phyloP scores from a whole-genome alignment of 129 eudicot genomes.

The Oenanthe sinensis region DNA sequence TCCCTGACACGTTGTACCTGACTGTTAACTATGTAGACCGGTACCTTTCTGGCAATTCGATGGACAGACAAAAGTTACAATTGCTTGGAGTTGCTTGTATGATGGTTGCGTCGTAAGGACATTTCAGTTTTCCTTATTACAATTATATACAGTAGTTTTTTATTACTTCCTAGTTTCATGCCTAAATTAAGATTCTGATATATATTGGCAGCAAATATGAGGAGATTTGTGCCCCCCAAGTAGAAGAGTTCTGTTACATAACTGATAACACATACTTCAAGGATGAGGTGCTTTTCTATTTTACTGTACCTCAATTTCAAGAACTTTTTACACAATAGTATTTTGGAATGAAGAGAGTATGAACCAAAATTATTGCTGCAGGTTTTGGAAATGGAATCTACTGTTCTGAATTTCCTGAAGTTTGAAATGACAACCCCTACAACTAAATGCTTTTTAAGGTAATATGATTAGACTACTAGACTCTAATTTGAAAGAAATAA shows the following conservation, averaged over 20 bases:
- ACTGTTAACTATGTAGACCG: slow-evolving; percentile 86
- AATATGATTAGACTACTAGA: background rate
- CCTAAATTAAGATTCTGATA: background rate
- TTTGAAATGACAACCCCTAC: slow-evolving; percentile 92
- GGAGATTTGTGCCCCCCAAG: slow-evolving; percentile 95
- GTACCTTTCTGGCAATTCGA: slow-evolving; percentile 76
- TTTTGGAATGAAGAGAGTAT: background rate
- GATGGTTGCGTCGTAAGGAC: slow-evolving; percentile 96
- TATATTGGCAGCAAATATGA: slow-evolving; percentile 66
- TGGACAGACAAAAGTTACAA: slow-evolving; percentile 84
- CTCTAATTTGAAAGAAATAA: background rate
- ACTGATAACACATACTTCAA: slow-evolving; percentile 90
- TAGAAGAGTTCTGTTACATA: slow-evolving; percentile 91
- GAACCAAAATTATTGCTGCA: slow-evolving; percentile 17
- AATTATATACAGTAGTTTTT: background rate
- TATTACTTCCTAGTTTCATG: background rate
- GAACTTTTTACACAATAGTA: background rate
- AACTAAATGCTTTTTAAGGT: slow-evolving; percentile 80
- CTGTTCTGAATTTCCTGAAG: slow-evolving; percentile 71
- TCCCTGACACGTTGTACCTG: slow-evolving; percentile 82
- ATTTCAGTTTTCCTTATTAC: background rate
- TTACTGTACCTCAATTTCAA: background rate
- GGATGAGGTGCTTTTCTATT: slow-evolving; percentile 46
- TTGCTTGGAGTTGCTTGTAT: slow-evolving; percentile 92
- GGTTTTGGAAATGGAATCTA: slow-evolving; percentile 90